Conservation (phyloP, 139 green algal genomes). For the Mychonastes homosphaera region DNA sequence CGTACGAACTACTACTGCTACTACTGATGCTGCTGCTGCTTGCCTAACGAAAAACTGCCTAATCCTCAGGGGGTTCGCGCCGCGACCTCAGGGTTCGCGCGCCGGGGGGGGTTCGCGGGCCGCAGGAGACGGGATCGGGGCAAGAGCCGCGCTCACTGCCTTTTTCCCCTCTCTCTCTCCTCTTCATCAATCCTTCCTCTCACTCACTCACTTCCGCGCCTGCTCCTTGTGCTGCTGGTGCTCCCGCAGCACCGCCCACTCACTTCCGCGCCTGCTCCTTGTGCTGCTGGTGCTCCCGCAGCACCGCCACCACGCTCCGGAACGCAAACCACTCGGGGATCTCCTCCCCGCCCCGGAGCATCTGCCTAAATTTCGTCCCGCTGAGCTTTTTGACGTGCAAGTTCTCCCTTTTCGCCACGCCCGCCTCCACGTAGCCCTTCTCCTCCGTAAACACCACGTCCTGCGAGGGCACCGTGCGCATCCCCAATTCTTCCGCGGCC, state of each 20-base stretch:
- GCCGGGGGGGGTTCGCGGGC: no score
- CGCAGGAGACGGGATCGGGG: no score
- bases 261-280: no score
- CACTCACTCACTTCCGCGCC: no score
- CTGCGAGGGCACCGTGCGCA: conserved; percentile 70
- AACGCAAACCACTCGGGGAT: conserved; percentile 98
- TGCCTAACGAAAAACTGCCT: no score
- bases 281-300: conserved; percentile 42
- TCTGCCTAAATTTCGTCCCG: conserved; percentile 88
- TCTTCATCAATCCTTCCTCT: no score
- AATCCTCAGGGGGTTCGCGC: no score
- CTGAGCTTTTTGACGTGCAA: conserved; percentile 76
- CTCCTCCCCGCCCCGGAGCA: conserved; percentile 76
- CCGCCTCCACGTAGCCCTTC: conserved; percentile 66
- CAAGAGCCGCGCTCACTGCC: no score
- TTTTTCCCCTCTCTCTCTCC: no score
- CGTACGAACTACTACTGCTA: no score
- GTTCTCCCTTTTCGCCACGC: conserved; percentile 46
- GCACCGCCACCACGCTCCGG: conserved; percentile 63
- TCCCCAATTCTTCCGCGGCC: conserved; percentile 60
- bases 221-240: conserved; percentile 23
- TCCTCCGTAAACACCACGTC: conserved; percentile 78
- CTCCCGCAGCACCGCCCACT: conserved; percentile 61
- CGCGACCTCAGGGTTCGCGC: no score
- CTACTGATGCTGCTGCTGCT: no score